These are phyloP conservation scores for Fusarium sp. DNA, from an alignment of 2,329 filamentous ascomycete genomes.

Conservation along the genomic window DNA sequence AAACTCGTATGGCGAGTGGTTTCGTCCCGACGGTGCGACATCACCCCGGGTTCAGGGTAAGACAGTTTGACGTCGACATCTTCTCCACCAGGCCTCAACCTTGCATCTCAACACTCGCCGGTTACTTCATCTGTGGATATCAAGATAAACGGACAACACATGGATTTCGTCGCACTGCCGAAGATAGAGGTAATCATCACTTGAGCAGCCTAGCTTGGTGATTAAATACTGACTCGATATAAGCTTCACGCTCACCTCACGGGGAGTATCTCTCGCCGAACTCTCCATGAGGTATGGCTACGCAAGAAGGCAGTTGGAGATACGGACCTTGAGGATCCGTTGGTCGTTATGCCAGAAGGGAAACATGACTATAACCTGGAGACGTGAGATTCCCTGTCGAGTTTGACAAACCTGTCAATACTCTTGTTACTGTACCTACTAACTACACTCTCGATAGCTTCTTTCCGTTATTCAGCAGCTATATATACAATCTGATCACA, in stretches of 20 bases:
- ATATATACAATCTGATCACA: conserved; percentile 81
- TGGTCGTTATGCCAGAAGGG: conserved; percentile 74
- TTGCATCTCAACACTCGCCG: neutral
- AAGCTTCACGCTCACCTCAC: conserved; percentile 85
- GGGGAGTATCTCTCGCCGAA: conserved; percentile 78
- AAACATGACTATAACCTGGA: conserved; percentile 77
- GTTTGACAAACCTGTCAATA: neutral
- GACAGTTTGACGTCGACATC: neutral
- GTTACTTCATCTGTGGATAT: neutral
- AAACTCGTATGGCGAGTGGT: neutral
- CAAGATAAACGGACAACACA: conserved; percentile 8
- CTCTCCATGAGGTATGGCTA: conserved; percentile 79
- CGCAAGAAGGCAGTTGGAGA: conserved; percentile 64
- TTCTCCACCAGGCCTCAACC: neutral
- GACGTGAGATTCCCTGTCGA: conserved; percentile 59
- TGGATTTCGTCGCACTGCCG: conserved; percentile 62
- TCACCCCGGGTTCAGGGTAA: neutral
- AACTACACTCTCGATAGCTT: conserved; percentile 62
- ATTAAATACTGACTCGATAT: neutral
- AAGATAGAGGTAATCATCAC: conserved; percentile 62
- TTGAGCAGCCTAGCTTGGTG: neutral
- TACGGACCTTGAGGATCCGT: conserved; percentile 73
- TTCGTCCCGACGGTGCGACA: neutral
- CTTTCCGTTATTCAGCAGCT: conserved; percentile 81
- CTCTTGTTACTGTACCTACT: neutral